Percentiles rank a stretch among this genome's conserved stretches.
phyloP scores from a whole-genome alignment of 768 basidiomycete genomes.

The Xerocomellus amylosporus region DNA sequence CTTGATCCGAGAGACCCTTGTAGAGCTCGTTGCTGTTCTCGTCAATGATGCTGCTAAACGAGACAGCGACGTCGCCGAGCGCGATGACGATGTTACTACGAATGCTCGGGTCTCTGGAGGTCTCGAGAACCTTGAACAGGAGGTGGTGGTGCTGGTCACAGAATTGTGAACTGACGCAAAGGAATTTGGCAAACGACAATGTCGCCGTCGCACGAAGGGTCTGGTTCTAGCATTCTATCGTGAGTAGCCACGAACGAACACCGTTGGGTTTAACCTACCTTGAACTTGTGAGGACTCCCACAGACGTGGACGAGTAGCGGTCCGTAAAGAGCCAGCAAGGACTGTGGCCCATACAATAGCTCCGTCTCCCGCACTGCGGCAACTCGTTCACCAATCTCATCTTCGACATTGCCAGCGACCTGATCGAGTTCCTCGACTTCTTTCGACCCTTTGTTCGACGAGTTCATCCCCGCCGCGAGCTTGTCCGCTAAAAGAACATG shows the following conservation, averaged over 20 bases:
- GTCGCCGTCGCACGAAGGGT: conserved; percentile 85
- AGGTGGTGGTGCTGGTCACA: conserved; percentile 87
- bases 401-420: conserved; percentile 95
- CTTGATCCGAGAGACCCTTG: conserved; percentile 84
- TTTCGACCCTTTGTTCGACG: conserved; percentile 50
- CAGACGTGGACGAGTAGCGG: conserved; percentile 90
- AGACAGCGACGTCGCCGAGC: conserved; percentile 95
- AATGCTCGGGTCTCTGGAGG: conserved; percentile 84
- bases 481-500: conserved; percentile 52
- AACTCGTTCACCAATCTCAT: conserved; percentile 95
- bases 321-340: conserved; percentile 81
- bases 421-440: conserved; percentile 90
- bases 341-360: conserved; percentile 78
- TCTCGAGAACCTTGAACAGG: conserved; percentile 92
- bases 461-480: conserved; percentile 39
- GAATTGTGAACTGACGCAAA: conserved; percentile 92
- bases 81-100: conserved; percentile 97
- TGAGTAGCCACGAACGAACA: conserved; percentile 7
- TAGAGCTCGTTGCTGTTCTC: conserved; percentile 96
- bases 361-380: conserved; percentile 81
- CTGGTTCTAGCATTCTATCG: conserved; percentile 55
- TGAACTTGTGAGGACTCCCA: conserved; percentile 86
- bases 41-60: conserved; percentile 96
- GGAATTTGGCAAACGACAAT: conserved; percentile 90
- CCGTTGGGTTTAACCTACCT: conserved; percentile 44